phyloP scores from a whole-genome alignment of 805 yeast genomes.

The Candida wancherniae region DNA sequence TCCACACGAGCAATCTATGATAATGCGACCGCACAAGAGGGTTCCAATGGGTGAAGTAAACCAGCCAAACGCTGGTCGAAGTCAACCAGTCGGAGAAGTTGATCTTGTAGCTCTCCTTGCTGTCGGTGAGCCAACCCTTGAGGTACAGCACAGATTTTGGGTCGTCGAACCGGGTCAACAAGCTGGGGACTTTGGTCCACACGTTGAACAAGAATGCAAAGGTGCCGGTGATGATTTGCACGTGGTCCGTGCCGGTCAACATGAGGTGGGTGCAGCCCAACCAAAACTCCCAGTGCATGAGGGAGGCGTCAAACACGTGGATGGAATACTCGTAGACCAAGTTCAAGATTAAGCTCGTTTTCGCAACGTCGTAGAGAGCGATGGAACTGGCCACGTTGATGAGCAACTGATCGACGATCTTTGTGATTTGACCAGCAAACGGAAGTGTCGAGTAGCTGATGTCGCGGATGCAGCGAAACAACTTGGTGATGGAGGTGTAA shows the following conservation, averaged over 20 bases:
- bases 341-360: constrained; percentile 37
- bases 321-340: constrained; percentile 36
- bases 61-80: constrained; percentile 45
- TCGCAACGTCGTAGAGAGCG: constrained; percentile 34
- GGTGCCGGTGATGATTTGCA: constrained; percentile 57
- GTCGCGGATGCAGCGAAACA: constrained; percentile 37
- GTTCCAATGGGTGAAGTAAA: constrained; percentile 71
- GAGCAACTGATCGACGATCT: constrained; percentile 31
- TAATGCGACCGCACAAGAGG: constrained; percentile 71
- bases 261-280: constrained; percentile 51
- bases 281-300: constrained; percentile 77
- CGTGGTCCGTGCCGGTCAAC: constrained; percentile 55
- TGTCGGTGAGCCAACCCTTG: constrained; percentile 37
- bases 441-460: constrained; percentile 22
- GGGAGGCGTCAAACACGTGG: constrained; percentile 24
- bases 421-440: constrained; percentile 15
- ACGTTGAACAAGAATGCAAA: constrained; percentile 64
- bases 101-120: constrained; percentile 40
- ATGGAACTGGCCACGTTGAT: constrained; percentile 31
- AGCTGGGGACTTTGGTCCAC: constrained; percentile 64
- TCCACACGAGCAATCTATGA: constrained; percentile 63
- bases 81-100: constrained; percentile 54
- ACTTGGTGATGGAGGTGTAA: constrained; percentile 36
- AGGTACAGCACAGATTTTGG: constrained; percentile 6
- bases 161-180: constrained; percentile 12